Base-by-base conservation (phyloP, 2,329 filamentous ascomycete species). In the Leptographium procerum region DNA sequence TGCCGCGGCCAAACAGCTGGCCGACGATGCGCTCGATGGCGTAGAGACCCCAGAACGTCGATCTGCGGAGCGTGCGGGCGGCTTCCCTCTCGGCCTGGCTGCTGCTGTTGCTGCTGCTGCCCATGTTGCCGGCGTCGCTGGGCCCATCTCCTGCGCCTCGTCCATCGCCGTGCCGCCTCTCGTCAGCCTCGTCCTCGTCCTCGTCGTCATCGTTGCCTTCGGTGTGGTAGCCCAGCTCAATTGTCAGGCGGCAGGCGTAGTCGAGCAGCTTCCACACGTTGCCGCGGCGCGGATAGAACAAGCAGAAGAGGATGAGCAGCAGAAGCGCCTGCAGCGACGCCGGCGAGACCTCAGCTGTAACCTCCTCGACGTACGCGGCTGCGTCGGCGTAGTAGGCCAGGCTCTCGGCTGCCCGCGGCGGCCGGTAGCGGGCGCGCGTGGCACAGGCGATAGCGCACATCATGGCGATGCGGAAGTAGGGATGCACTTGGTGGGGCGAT, bases 41-140 rank as follows among this genome's bases (percentile, higher is more conserved):
- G 56, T 72, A 72, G 2, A 71, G 63, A 11, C 69, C 69, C 69
- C 69, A 72, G 51, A 71, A 71, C 1, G 68, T 63, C 54, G 67
- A 62, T 3, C 62, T 57, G 0, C 60, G 60, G 19, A 63, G 60
- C 55, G 59, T 60, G 22, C 52, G 55, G 34, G 55, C 34, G 2
- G 52, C 43, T 34, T 60, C 59, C 16, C 52, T 29, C 59, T 55
- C 59, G 9, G 51, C n/a, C 22, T 34, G 31, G 10, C 31, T 53
- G n/a, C n/a, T n/a, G n/a, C n/a, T n/a, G n/a, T n/a, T n/a, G n/a
- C n/a, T n/a, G n/a, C n/a, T n/a, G n/a, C n/a, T n/a, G 31, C n/a
- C 22, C 22, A 3, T 36, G n/a, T 36, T 14, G n/a, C 16, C 51
- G n/a, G 6, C 31, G 22, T 26, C 51, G 22, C 19, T 10, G 24